phyloP scores from a whole-genome alignment of 176 grass and related monocot genomes.

The Lolium perenne region DNA sequence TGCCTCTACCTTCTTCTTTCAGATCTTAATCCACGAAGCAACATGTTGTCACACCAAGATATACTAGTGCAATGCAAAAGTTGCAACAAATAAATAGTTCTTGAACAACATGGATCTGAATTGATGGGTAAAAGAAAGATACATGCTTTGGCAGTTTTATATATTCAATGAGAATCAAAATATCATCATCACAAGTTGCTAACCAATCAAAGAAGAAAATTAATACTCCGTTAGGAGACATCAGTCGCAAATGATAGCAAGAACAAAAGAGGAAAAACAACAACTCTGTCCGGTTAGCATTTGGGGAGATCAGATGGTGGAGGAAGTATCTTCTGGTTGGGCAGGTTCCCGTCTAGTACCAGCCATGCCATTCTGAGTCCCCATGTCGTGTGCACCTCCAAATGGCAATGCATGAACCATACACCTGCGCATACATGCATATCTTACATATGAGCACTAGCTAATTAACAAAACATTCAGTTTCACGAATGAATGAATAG shows the following conservation, averaged over 20 bases:
- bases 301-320: constrained; percentile 57
- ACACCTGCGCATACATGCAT: constrained; percentile 37
- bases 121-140: no score
- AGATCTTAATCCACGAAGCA: no score
- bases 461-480: background rate
- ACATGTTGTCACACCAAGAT: no score
- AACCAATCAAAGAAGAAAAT: background rate
- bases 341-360: constrained; percentile 50
- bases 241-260: constrained; percentile 40
- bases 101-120: no score
- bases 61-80: no score
- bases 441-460: background rate
- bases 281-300: constrained; percentile 28
- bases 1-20: no score
- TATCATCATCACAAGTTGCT: constrained; percentile 13
- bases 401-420: constrained; percentile 30
- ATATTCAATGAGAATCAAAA: constrained; percentile 33
- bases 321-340: constrained; percentile 51
- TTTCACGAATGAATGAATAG: background rate
- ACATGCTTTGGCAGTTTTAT: no score
- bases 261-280: background rate
- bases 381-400: constrained; percentile 59
- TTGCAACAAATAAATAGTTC: no score
- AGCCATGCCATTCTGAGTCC: constrained; percentile 62
- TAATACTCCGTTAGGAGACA: background rate